These are phyloP conservation scores for Metschnikowia similis DNA, from an alignment of 805 yeast species.

Conservation along the genomic window DNA sequence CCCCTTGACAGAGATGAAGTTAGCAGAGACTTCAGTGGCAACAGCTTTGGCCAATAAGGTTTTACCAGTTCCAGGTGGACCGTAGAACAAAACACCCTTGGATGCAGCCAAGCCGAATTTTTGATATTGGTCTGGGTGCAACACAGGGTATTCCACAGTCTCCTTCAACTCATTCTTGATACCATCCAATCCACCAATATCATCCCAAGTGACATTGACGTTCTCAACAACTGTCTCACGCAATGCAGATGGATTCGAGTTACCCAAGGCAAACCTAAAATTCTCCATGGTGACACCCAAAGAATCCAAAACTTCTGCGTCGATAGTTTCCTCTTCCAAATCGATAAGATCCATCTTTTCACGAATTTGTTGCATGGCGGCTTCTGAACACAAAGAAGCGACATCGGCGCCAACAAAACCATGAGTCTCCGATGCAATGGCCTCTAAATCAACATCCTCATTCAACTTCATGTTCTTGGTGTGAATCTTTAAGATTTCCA, in stretches of 20 bases:
- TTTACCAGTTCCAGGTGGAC: constrained; percentile 99
- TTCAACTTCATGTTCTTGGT: constrained; percentile 97
- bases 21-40: constrained; percentile 98
- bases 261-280: constrained; percentile 95
- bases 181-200: constrained; percentile 96
- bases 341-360: constrained; percentile 99
- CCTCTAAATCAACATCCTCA: constrained; percentile 92
- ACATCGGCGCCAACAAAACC: constrained; percentile 99
- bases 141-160: constrained; percentile 97
- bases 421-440: constrained; percentile 95
- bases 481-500: constrained; percentile 94
- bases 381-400: constrained; percentile 98
- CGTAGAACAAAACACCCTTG: constrained; percentile 96
- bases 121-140: constrained; percentile 98
- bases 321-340: constrained; percentile 92
- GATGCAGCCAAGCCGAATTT: constrained; percentile 98
- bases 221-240: constrained; percentile 99
- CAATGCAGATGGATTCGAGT: constrained; percentile 96
- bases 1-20: constrained; percentile 95
- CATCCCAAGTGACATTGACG: constrained; percentile 99
- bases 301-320: constrained; percentile 93
- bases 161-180: constrained; percentile 96
- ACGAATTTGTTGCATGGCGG: constrained; percentile 99
- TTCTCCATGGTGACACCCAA: constrained; percentile 98
- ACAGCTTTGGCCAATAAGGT: constrained; percentile 97